Base-by-base conservation (phyloP, 1,284 basidiomycete genomes). In the Grifola frondosa region DNA sequence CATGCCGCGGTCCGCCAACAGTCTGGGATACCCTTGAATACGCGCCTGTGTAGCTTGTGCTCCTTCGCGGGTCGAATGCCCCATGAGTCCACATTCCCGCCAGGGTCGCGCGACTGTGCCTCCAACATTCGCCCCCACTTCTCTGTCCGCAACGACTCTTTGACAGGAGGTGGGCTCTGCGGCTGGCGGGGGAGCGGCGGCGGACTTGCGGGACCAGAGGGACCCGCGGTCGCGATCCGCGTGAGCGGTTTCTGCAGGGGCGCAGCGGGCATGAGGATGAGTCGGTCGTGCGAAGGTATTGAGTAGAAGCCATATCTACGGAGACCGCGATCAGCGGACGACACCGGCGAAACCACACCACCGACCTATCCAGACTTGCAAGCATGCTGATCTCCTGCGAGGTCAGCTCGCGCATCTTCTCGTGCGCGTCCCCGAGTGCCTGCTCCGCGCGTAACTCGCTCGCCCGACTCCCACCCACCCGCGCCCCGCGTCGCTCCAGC, bases 11-110 rank as follows among this genome's bases (percentile, higher is more conserved):
- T 75, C 35, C 97, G 77, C 96, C 97, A 99, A 32, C 93, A 79
- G 65, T 99, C 96, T 0, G 96, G 97, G 19, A 99, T 84, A 37
- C 96, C 97, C 65, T 99, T 99, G 74, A 91, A 98, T 36, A 88
- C 79, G 26, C 96, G 77, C 51, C 80, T 70, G 30, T 83, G 75
- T 28, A 89, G 67, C 64, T 92, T 81, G 51, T 63, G 59, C 60
- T 78, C 74, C 70, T 88, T 83, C 39, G 77, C 71, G 4, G 73
- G 57, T 30, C 74, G 77, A 55, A 95, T 73, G 20, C 62, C 66
- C 93, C 93, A 97, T 10, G 73, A 63, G 29, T 80, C 68, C n/a
- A 85, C 71, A 60, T 95, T 95, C 5, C 84, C 82, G 24, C 92
- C 91, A 12, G 65, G 58, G 61, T 94, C 90, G 24, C 86, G 78